Evolutionary conservation across 148 eudicot genomes (phyloP).

Genomic region (Bassia scoparia): DNA sequence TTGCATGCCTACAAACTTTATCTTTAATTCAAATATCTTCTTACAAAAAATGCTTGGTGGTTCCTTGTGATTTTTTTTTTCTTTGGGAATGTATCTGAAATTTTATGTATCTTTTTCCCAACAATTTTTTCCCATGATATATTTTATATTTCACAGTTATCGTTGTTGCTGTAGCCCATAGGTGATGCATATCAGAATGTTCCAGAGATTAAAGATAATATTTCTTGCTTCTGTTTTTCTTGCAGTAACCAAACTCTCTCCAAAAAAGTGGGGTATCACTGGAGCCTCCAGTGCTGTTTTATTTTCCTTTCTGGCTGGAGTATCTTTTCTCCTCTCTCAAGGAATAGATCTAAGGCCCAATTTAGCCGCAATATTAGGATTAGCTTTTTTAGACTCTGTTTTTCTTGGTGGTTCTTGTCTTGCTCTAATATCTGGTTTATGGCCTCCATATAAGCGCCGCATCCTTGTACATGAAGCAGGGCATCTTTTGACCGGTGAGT

Average conservation of each 20-base stretch:
- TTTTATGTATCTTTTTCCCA: background rate
- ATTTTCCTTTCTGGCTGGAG: constrained; percentile 59
- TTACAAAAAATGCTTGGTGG: background rate
- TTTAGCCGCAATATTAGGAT: constrained; percentile 63
- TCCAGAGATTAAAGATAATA: no score
- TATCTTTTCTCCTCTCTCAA: constrained; percentile 60
- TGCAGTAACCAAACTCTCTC: constrained; percentile 79
- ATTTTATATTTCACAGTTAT: background rate
- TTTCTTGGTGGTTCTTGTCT: constrained; percentile 87
- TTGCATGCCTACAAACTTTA: background rate
- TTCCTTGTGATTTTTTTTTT: background rate
- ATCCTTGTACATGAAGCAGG: constrained; percentile 99
- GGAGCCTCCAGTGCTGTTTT: constrained; percentile 63
- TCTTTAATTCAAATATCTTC: background rate
- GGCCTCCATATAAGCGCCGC: constrained; percentile 93
- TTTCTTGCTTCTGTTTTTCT: constrained; percentile 18
- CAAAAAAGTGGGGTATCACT: constrained; percentile 90
- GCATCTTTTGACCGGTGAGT: constrained; percentile 78
- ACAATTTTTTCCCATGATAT: background rate
- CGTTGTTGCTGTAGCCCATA: background rate
- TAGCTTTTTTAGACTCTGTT: constrained; percentile 64
- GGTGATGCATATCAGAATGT: no score
- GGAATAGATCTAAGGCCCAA: constrained; percentile 92
- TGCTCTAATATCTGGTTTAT: constrained; percentile 86
- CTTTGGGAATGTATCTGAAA: background rate